These are phyloP conservation scores for Termitomyces sp. DNA, from an alignment of 1,284 basidiomycete species.

Conservation along the genomic window DNA sequence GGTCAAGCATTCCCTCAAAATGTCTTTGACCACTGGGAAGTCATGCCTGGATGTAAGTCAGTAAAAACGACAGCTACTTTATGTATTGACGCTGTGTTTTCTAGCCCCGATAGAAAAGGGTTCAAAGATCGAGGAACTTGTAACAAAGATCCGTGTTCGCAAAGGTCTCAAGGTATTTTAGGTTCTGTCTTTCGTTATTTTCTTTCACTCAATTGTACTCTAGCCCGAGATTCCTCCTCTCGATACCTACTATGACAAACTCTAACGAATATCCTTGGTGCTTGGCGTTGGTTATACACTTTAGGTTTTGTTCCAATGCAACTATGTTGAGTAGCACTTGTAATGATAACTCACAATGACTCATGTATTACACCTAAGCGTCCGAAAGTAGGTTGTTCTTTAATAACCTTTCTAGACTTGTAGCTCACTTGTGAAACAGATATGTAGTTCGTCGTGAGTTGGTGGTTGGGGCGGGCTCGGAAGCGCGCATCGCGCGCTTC, in stretches of 20 bases:
- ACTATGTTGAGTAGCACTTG: constrained; percentile 7
- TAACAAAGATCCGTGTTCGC: constrained; percentile 78
- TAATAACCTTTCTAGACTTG: neutral
- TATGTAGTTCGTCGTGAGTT: no score
- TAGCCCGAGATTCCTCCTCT: constrained; percentile 82
- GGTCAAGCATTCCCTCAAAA: constrained; percentile 98
- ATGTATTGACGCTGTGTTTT: constrained; percentile 23
- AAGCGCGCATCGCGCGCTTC: constrained; percentile 2
- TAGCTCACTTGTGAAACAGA: neutral
- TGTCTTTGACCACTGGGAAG: constrained; percentile 92
- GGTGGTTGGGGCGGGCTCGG: neutral
- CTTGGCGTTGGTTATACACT: neutral
- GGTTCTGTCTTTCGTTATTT: neutral
- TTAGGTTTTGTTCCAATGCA: constrained; percentile 10
- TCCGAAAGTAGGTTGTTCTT: neutral
- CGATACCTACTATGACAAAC: constrained; percentile 91
- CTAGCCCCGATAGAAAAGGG: constrained; percentile 78
- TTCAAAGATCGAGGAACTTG: constrained; percentile 86
- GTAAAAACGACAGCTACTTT: neutral
- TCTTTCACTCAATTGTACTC: constrained; percentile 13
- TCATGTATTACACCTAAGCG: neutral
- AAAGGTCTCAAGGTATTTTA: constrained; percentile 84
- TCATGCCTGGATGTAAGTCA: constrained; percentile 74
- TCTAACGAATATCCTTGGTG: constrained; percentile 31
- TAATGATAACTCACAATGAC: constrained; percentile 13